Conservation (phyloP, 2,329 filamentous ascomycete species). For the Fusarium sp. region DNA sequence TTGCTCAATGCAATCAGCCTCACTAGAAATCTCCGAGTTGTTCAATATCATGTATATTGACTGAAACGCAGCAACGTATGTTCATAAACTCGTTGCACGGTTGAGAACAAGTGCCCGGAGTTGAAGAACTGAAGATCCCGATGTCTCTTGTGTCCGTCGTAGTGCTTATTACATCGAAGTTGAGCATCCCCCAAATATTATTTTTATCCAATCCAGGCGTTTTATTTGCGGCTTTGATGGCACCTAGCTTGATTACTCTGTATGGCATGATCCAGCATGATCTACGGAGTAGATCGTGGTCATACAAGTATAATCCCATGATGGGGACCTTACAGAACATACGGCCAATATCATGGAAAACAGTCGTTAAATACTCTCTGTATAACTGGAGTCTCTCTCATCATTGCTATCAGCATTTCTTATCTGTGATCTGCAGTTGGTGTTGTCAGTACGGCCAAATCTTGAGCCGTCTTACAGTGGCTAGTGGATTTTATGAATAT, state of each 20-base stretch:
- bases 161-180: not conserved
- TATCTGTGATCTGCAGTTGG: not conserved
- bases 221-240: too few relatives aligned
- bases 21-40: accelerated
- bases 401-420: too few relatives aligned
- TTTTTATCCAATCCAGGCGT: too few relatives aligned
- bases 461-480: not conserved
- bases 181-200: too few relatives aligned
- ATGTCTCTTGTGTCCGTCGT: not conserved
- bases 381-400: not conserved
- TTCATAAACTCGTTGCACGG: not conserved
- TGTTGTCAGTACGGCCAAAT: not conserved
- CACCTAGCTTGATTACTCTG: too few relatives aligned
- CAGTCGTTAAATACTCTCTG: accelerated
- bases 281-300: not conserved
- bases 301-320: not conserved
- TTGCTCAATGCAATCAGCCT: accelerated
- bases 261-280: not conserved
- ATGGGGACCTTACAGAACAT: too few relatives aligned
- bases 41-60: accelerated
- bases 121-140: not conserved
- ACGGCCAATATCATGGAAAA: accelerated
- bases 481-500: not conserved
- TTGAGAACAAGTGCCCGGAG: not conserved
- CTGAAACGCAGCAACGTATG: not conserved